Base-by-base conservation (phyloP, 306 rosid species). In the Inga laurina region DNA sequence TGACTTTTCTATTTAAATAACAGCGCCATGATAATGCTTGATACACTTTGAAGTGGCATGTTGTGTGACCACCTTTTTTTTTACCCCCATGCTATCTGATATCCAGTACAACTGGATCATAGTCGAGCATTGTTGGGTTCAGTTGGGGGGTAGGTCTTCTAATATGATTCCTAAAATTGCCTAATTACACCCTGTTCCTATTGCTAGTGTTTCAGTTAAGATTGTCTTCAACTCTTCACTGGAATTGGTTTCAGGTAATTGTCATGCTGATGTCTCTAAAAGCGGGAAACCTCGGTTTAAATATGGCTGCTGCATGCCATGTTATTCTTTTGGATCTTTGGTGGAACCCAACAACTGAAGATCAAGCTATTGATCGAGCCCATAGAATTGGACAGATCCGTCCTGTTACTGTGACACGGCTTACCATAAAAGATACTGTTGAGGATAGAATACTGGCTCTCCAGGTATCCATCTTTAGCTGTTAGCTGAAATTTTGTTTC, bases 311-410 rank as follows among this genome's bases (percentile, higher is more conserved):
- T 84, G 99, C 98, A 85, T 92, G 94, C 73, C 99, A 91, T 82
- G 98, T 96, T 74, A 91, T 96, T 85, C 95, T 96, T 68, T 92
- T 96, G 90, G 99, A 96, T 87, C 98, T 92, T 81, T 96, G 99
- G 99, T 96, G 97, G 97, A 96, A 92, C 90, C 99, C 98, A 69
- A 96, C 97, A 21, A 96, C 98, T 15, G 99, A 96, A 89, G 99
- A 96, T 81, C 99, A 96, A 91, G 99, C 99, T 81, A 67, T 96
- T 83, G 98, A 96, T 85, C 91, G 98, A 83, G 99, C 97, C 69
- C 98, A 94, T 83, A 90, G 99, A 82, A 96, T 96, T 84, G 99
- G 99, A 70, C 99, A 96, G 89, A 96, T 97, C 74, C 98, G 97
- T 68, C 98, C 97, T 62, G 99, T 96, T 78, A 94, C 97, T 46